Percentiles rank a stretch among this genome's conserved stretches.
phyloP scores from a whole-genome alignment of 148 eudicot genomes.

The Selenicereus undatus region DNA sequence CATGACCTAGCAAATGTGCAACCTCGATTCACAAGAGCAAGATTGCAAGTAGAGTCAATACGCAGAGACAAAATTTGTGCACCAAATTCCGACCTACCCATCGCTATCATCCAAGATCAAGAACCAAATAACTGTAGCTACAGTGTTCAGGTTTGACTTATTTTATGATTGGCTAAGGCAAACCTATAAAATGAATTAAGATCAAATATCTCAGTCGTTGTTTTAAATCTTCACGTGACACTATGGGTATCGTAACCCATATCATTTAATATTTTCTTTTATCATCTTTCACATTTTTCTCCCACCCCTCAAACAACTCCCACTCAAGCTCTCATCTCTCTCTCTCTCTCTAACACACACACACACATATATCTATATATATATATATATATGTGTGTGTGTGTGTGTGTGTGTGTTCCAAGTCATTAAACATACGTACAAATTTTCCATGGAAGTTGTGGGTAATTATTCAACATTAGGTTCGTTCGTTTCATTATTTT shows the following conservation, averaged over 20 bases:
- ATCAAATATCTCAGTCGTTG: background rate
- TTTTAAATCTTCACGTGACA: conserved; percentile 6
- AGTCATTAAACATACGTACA: too few relatives aligned
- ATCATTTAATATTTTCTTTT: background rate
- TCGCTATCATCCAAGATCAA: background rate
- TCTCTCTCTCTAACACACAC: too few relatives aligned
- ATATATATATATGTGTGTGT: too few relatives aligned
- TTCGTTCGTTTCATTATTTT: too few relatives aligned
- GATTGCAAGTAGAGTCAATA: background rate
- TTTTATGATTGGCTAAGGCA: background rate
- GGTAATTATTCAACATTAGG: too few relatives aligned
- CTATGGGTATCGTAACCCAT: background rate
- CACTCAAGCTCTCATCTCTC: conserved; percentile 1
- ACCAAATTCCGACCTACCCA: conserved; percentile 9
- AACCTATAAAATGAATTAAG: background rate
- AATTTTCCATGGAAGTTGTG: too few relatives aligned
- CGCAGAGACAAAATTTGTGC: background rate
- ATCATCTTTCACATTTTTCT: background rate
- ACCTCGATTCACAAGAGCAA: background rate
- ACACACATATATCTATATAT: too few relatives aligned
- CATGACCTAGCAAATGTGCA: background rate
- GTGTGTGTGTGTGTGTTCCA: too few relatives aligned
- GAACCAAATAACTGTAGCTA: background rate
- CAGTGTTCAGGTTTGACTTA: background rate
- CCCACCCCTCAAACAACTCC: conserved; percentile 1